Percentiles rank a stretch among this genome's conserved stretches.
Evolutionary conservation across 176 grass and related monocot species (phyloP).

Genomic region (Musa beccarii): DNA sequence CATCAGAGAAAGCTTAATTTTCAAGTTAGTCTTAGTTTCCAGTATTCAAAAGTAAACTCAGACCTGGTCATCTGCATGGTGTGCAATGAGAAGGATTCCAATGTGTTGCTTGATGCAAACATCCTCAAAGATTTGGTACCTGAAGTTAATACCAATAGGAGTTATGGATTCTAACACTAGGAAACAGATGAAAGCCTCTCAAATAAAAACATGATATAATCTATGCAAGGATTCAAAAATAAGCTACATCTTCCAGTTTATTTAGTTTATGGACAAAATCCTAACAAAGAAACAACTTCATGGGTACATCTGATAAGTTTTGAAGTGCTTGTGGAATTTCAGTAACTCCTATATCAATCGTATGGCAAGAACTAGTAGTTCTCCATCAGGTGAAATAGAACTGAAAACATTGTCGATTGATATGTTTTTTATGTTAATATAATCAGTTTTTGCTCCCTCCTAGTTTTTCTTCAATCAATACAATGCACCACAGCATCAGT

Average conservation of each 20-base stretch:
- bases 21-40: too few relatives aligned
- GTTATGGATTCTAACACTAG: neutral
- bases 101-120: slow-evolving; percentile 80
- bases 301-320: neutral
- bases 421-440: too few relatives aligned
- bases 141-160: slow-evolving; percentile 27
- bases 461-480: too few relatives aligned
- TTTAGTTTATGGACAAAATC: neutral
- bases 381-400: neutral
- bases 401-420: neutral
- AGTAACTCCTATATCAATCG: too few relatives aligned
- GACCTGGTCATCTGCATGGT: slow-evolving; percentile 97
- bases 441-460: too few relatives aligned
- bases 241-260: neutral
- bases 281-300: neutral
- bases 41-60: neutral
- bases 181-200: slow-evolving; percentile 5
- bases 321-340: neutral
- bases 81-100: slow-evolving; percentile 67
- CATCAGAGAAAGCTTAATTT: too few relatives aligned
- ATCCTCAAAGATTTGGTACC: slow-evolving; percentile 73
- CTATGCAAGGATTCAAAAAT: neutral
- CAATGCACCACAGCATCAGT: too few relatives aligned
- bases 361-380: too few relatives aligned
- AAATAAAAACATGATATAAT: neutral